These are phyloP conservation scores for Coemansia sp. DNA, from an alignment of 192 early-diverging fungal species.

Conservation along the genomic window DNA sequence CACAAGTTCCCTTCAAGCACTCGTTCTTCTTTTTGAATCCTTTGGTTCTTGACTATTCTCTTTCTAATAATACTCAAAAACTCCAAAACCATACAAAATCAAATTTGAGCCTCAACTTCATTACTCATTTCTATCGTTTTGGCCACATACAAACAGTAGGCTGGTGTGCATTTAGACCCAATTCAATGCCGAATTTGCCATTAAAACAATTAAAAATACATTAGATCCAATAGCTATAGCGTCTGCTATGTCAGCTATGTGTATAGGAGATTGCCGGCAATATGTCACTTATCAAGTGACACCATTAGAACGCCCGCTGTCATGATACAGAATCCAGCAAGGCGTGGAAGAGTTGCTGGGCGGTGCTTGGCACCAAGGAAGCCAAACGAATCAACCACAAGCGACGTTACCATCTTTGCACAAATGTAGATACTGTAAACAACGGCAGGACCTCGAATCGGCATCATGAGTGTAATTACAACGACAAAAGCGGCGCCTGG, in stretches of 20 bases:
- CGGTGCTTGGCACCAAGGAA: slow-evolving; percentile 24
- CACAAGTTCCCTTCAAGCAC: too few relatives aligned
- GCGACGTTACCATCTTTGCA: slow-evolving; percentile 22
- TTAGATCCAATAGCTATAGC: neutral
- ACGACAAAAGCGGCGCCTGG: slow-evolving; percentile 26
- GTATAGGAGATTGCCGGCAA: neutral
- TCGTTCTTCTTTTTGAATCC: too few relatives aligned
- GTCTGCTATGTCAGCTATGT: neutral
- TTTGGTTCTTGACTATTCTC: too few relatives aligned
- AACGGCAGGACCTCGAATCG: slow-evolving; percentile 18
- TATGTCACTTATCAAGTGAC: slow-evolving; percentile 11
- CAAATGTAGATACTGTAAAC: slow-evolving; percentile 27
- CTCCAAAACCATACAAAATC: too few relatives aligned
- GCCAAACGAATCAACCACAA: slow-evolving; percentile 27
- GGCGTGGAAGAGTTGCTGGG: slow-evolving; percentile 19
- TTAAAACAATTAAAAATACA: neutral
- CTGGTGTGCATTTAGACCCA: too few relatives aligned
- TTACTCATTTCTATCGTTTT: too few relatives aligned
- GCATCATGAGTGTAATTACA: slow-evolving; percentile 32
- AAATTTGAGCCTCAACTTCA: too few relatives aligned
- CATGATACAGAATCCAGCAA: slow-evolving; percentile 19
- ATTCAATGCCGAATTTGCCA: neutral
- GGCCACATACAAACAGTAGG: too few relatives aligned
- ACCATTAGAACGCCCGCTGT: slow-evolving; percentile 29
- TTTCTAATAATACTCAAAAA: too few relatives aligned